Evolutionary conservation across 1,284 basidiomycete genomes (phyloP), one percentile per base, ranked within the genome.

Genomic region (Microbotryum intermedium): DNA sequence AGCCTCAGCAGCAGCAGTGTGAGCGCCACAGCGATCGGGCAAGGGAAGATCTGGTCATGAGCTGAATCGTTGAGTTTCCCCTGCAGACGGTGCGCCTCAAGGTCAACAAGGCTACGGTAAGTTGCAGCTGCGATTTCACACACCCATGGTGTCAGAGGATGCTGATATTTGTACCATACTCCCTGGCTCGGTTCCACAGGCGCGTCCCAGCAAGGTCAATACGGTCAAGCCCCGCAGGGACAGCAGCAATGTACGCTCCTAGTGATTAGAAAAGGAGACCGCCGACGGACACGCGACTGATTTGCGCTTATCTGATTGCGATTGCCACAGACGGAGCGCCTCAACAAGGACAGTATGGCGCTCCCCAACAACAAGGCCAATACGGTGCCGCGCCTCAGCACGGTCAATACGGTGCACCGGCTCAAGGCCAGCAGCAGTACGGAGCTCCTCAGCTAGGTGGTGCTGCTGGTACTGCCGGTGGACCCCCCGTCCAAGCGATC

Each of bases 401-500:
- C 25, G 34, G 47, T 23, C 43, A 50, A 20, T 60, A 60, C 42
- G 52, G 55, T 9, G 39, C 51, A 39, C 34, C 34, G 10, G 11
- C 34, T 16, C 23, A 28, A 1, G 55, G 50, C 44, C 60, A 57
- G 49, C 55, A 50, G 44, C 60, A 42, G 7, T 61, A 66, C 25
- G 70, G 69, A 11, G 34, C 11, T 11, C 34, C 34, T 39, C 34
- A 16, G 6, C 34, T 16, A 39, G 34, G 34, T 11, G 34, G 16
- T 28, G n/a, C 49, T 25, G 23, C 52, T 5, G 61, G 62, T 23
- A 44, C 39, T 3, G 13, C 55, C 57, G 23, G 52, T 11, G 3
- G 30, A 45, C 30, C 51, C 50, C 23, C 42, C 25, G 39, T 39
- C 10, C 57, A 62, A 47, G 59, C 30, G 43, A 64, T 63, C n/a